Percentiles rank a stretch among this genome's conserved stretches.
phyloP scores from a whole-genome alignment of 495 filamentous ascomycete genomes.

The Trichoderma orchidacearum region DNA sequence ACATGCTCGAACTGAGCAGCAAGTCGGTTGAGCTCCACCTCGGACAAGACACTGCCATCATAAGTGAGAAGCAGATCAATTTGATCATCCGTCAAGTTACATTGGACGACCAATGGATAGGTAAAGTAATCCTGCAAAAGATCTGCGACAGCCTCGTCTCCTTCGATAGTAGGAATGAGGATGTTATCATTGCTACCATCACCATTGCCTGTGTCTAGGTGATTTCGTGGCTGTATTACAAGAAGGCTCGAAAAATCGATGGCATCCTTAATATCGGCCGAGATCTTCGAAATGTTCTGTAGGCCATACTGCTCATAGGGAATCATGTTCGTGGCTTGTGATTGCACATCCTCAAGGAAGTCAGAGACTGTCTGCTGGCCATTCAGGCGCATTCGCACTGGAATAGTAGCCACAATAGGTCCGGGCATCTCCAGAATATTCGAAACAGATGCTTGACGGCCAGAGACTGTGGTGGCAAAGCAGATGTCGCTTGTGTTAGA shows the following conservation, averaged over 20 bases:
- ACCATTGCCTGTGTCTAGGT: neutral
- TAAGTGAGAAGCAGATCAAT: neutral
- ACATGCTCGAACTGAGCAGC: neutral
- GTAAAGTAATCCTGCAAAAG: neutral
- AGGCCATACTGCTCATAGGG: conserved; percentile 32
- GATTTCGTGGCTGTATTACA: neutral
- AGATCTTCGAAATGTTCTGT: conserved; percentile 16
- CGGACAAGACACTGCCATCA: neutral
- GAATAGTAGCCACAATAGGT: conserved; percentile 44
- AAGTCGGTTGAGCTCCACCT: neutral
- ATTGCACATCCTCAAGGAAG: conserved; percentile 16
- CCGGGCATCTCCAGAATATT: conserved; percentile 34
- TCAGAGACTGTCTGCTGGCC: conserved; percentile 1
- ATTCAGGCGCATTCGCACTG: conserved; percentile 22
- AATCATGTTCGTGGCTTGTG: conserved; percentile 19
- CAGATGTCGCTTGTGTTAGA: conserved; percentile 27
- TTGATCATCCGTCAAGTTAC: neutral
- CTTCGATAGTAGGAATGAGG: neutral
- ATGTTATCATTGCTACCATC: neutral
- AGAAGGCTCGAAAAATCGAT: neutral
- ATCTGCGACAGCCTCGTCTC: neutral
- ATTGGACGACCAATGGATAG: neutral
- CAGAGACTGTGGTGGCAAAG: conserved; percentile 33
- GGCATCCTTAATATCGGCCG: neutral
- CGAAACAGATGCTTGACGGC: conserved; percentile 28